Evolutionary conservation across 768 basidiomycete genomes (phyloP), one percentile per base, ranked within the genome.

Genomic region (Tricholoma bakamatsutake): DNA sequence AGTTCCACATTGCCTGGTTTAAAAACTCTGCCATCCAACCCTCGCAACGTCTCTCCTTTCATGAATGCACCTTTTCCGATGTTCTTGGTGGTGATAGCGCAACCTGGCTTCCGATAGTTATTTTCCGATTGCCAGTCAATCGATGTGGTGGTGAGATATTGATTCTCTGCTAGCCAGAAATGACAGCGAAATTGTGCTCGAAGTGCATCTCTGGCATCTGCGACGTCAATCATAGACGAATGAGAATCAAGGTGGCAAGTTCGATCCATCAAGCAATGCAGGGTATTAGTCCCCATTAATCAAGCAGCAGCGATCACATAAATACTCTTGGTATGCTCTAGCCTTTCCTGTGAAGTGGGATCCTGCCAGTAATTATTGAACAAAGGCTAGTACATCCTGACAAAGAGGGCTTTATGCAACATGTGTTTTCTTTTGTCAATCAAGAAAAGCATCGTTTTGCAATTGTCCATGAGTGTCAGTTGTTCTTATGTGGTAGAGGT

Each of bases 181-280:
- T 15, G 46, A 31, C 7, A n/a, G 34, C 15, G 24, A 37, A 30
- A 50, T 10, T 49, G 35, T 24, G 27, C 53, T 8, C 58, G 52
- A 48, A 63, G 56, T 18, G 50, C 59, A 43, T 50, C 55, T 43
- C 51, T 55, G 31, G 65, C 59, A 54, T 64, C 57, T 28, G 61
- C 59, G 27, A 61, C 56, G 24, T 61, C 60, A 42, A 56, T 34
- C 17, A 37, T 53, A 15, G 47, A 10, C 27, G 40, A 33, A 45
- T 17, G 42, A 53, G 34, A 37, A 21, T 15, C 30, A 17, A n/a
- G 28, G 13, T 30, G 5, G 24, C 13, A 28, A 46, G 28, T 46
- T 15, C 15, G 30, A 15, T 48, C n/a, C 28, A 48, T 48, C 13
- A n/a, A 10, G 12, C n/a, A 48, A 48, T 48, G 15, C 4, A 31